Evolutionary conservation across 2,329 filamentous ascomycete species (phyloP), one percentile per base, ranked within the genome.

Genomic region (Ilyonectria robusta): DNA sequence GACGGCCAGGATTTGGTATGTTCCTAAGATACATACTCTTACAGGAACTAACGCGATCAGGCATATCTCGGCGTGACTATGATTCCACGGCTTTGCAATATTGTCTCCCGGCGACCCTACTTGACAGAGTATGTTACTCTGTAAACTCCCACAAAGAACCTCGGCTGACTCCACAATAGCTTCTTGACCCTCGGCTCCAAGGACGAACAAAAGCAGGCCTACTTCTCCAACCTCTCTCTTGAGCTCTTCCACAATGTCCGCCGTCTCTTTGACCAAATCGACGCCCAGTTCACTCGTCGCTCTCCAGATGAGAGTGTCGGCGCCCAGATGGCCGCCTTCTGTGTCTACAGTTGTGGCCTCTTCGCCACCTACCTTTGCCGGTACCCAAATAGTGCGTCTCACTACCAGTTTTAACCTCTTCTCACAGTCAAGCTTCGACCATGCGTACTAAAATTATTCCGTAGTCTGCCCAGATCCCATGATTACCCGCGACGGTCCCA

Each of bases 11-110:
- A 89, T 57, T 67, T 89, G 71, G 86, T 87, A 74, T 62, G 82
- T 73, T 42, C 4, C 44, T 15, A 9, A 9, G 15, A 11, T 23
- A 48, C 15, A n/a, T 4, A 17, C 7, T 31, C 19, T 5, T 42
- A 3, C 3, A 8, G 29, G 35, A 51, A 19, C 59, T 75, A 19
- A 75, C 66, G n/a, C 13, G 1, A 1, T 2, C 33, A 87, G 86
- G 85, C 84, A 1, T 89, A 89, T 72, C 80, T 88, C 11, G 84
- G 84, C 47, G 83, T 88, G 6, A 88, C 86, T 4, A 88, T 88
- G 80, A 84, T 86, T 60, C 83, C 85, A 2, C 83, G 87, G 3
- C 82, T 89, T 6, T 88, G 86, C 74, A 87, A 89, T 64, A 88
- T 89, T 60, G 83, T 89, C 15, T 77, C 88, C 23, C 83, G 87